Conservation (phyloP, 768 basidiomycete species). For the Heimioporus sp. region DNA sequence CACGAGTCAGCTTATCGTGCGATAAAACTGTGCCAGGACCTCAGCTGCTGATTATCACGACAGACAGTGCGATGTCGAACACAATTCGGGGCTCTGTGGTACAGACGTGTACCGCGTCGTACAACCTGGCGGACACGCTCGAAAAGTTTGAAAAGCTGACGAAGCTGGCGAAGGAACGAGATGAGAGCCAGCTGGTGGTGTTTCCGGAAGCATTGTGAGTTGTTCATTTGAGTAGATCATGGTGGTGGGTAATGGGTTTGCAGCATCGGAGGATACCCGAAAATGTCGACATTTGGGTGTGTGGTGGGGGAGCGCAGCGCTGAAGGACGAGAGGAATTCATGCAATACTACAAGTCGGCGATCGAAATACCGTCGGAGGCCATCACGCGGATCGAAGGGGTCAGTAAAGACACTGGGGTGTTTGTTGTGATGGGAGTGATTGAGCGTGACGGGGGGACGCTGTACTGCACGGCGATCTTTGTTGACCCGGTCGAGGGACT, state of each 20-base stretch:
- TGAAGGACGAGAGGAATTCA: constrained; percentile 57
- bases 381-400: constrained; percentile 43
- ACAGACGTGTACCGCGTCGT: constrained; percentile 49
- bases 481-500: constrained; percentile 50
- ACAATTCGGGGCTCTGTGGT: constrained; percentile 50
- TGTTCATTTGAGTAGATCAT: neutral
- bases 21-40: neutral
- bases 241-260: neutral
- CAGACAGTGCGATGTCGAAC: constrained; percentile 21
- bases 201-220: constrained; percentile 61
- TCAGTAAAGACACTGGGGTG: constrained; percentile 47
- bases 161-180: constrained; percentile 44
- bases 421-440: constrained; percentile 61
- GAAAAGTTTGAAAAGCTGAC: constrained; percentile 48
- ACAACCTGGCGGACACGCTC: constrained; percentile 44
- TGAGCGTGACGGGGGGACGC: constrained; percentile 55
- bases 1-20: neutral
- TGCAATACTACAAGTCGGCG: constrained; percentile 52
- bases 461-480: constrained; percentile 61
- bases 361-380: constrained; percentile 56
- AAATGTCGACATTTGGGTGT: constrained; percentile 44
- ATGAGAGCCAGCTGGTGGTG: constrained; percentile 47
- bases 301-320: constrained; percentile 48
- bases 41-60: no score
- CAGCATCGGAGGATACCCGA: constrained; percentile 61